Base-by-base conservation (phyloP, 2,329 filamentous ascomycete genomes). In the Pseudopithomyces maydicus region DNA sequence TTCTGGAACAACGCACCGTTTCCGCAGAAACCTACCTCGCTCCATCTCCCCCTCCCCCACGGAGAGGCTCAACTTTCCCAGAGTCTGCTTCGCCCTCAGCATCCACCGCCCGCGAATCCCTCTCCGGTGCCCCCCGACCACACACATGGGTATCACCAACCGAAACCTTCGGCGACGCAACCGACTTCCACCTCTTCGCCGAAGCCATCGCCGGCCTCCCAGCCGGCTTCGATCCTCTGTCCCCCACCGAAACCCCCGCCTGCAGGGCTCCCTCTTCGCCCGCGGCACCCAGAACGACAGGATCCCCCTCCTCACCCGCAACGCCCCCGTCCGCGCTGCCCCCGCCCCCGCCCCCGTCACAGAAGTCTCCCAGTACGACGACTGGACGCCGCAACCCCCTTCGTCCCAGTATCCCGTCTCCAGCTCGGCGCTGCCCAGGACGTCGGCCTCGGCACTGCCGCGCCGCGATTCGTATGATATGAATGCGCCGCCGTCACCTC, bases 131-230 rank as follows among this genome's bases (percentile, higher is more conserved):
- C 53, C 66, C 67, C 42, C 68, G 71, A 46, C 71, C 72, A 23
- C 69, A 74, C 39, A 72, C 72, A 10, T 74, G 70, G 66, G 56
- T 74, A 6, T 74, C 73, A 14, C 69, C 70, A 0, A 73, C 69
- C 2, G 73, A 75, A 33, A 66, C 74, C 11, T 75, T 76, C 49
- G 65, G 69, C 8, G 69, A 75, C 52, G 57, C 68, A 12, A 70
- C 71, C 10, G 71, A 78, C 32, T 75, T 75, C 35, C 73, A 74
- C 36, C 67, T 77, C 1, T 78, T 78, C 44, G 75, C 70, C 20
- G 74, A 77, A 65, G 75, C 75, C 17, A 77, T 73, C 12, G 71
- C 68, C 32, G 73, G 74, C 0, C 64, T 76, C 8, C 62, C 70
- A 15, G 64, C 64, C 23, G 68, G 69, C 22, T 59, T 67, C n/a